Evolutionary conservation across 768 basidiomycete species (phyloP).

Genomic region (Lyophyllum semitale): DNA sequence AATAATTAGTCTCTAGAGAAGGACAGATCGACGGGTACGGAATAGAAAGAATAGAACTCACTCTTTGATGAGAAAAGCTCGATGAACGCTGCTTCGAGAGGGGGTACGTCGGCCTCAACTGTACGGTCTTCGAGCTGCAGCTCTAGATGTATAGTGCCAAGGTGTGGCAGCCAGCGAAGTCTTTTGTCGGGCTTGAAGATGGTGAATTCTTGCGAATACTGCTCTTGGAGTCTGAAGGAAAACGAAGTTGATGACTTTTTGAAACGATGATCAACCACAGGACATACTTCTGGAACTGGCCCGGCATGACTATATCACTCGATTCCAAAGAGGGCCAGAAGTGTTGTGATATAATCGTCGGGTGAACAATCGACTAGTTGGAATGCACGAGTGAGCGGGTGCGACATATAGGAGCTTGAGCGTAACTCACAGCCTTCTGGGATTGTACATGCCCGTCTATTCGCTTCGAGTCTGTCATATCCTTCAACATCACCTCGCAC

Average conservation of each 20-base stretch:
- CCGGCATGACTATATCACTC: constrained; percentile 76
- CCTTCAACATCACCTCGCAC: constrained; percentile 97
- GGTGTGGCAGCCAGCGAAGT: constrained; percentile 85
- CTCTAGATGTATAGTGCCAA: constrained; percentile 82
- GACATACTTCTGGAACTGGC: constrained; percentile 77
- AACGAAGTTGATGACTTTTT: neutral
- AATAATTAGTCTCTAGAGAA: neutral
- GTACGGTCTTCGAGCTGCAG: constrained; percentile 82
- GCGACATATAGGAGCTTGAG: neutral
- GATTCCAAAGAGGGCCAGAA: constrained; percentile 93
- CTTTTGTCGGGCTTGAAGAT: constrained; percentile 91
- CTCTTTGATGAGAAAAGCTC: constrained; percentile 81
- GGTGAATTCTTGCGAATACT: constrained; percentile 77
- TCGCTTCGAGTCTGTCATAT: constrained; percentile 92
- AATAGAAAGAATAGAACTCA: constrained; percentile 26
- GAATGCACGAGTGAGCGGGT: neutral
- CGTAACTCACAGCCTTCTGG: constrained; percentile 56
- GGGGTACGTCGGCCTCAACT: constrained; percentile 74
- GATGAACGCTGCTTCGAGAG: constrained; percentile 89
- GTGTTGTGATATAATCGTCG: constrained; percentile 88
- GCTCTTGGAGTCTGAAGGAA: constrained; percentile 61
- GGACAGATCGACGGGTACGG: neutral
- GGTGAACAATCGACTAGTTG: constrained; percentile 71
- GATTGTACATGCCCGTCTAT: constrained; percentile 88
- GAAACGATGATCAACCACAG: neutral